Conservation (phyloP, 1,139 yeast genomes). For the Protomyces gravidus region DNA sequence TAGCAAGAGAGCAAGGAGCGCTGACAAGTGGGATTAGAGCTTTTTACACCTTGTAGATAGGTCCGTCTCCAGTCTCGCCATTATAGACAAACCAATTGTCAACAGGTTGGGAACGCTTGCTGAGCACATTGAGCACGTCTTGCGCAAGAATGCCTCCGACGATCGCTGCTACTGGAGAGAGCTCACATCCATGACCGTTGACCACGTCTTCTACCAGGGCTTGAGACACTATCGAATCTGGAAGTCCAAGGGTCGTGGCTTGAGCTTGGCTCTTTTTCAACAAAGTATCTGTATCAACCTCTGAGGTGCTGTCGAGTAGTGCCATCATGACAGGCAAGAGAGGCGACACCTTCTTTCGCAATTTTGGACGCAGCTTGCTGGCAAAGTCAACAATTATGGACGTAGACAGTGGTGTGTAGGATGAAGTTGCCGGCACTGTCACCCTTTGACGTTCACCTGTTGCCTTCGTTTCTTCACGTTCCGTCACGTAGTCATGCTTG, state of each 20-base stretch:
- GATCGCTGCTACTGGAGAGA: constrained; percentile 81
- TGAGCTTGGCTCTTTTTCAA: neutral
- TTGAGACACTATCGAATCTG: constrained; percentile 42
- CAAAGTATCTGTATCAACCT: neutral
- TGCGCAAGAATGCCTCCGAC: constrained; percentile 89
- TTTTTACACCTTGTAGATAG: constrained; percentile 21
- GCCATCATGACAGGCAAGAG: constrained; percentile 29
- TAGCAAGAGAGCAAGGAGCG: too few relatives aligned
- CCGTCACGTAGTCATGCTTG: constrained; percentile 50
- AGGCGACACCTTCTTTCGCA: constrained; percentile 34
- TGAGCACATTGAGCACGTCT: constrained; percentile 77
- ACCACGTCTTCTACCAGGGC: constrained; percentile 32
- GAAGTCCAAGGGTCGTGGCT: constrained; percentile 43
- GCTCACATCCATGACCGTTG: constrained; percentile 40
- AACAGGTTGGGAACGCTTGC: constrained; percentile 72
- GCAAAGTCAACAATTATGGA: constrained; percentile 16
- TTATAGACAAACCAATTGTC: constrained; percentile 77
- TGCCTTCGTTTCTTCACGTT: constrained; percentile 16
- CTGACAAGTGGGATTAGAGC: too few relatives aligned
- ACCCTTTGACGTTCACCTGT: constrained; percentile 12
- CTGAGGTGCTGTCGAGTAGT: neutral
- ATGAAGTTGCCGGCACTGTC: neutral
- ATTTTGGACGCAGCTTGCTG: constrained; percentile 17
- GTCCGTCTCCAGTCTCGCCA: constrained; percentile 45
- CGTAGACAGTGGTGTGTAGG: constrained; percentile 3